Conservation (phyloP, 352 stramenopile species). For the Phytophthora boehmeriae region DNA sequence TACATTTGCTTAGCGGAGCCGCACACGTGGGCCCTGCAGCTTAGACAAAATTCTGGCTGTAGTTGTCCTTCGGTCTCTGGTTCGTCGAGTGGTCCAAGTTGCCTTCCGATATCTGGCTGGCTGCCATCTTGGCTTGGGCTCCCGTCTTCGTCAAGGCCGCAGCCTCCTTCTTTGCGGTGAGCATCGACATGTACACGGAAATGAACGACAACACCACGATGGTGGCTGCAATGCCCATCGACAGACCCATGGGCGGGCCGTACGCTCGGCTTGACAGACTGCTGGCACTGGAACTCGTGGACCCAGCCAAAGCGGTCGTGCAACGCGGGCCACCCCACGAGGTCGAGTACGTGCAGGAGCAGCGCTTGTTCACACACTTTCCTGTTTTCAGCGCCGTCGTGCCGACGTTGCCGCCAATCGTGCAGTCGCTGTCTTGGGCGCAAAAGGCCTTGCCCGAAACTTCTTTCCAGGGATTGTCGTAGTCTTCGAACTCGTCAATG, state of each 20-base stretch:
- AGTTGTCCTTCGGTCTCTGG: conserved; percentile 50
- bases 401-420: conserved; percentile 44
- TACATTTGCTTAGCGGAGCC: conserved; percentile 22
- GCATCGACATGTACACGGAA: conserved; percentile 40
- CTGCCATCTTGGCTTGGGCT: conserved; percentile 33
- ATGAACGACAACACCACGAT: conserved; percentile 38
- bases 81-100: conserved; percentile 18
- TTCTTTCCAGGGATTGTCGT: conserved; percentile 48
- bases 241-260: conserved; percentile 56
- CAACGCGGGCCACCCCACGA: conserved; percentile 67
- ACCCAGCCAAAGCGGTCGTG: conserved; percentile 42
- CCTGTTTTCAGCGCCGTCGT: conserved; percentile 39
- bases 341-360: conserved; percentile 47
- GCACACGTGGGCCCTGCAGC: background rate
- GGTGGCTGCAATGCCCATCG: conserved; percentile 31
- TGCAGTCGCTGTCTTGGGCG: conserved; percentile 50
- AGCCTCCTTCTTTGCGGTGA: conserved; percentile 31
- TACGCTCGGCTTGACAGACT: conserved; percentile 44
- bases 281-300: conserved; percentile 27
- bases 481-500: conserved; percentile 66
- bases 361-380: conserved; percentile 52
- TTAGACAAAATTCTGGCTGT: conserved; percentile 72
- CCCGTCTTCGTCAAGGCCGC: conserved; percentile 29
- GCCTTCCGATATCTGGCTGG: conserved; percentile 20
- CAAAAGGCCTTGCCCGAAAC: conserved; percentile 53